phyloP scores from a whole-genome alignment of 2,329 filamentous ascomycete species.

The Ceratocystis alfenasii region DNA sequence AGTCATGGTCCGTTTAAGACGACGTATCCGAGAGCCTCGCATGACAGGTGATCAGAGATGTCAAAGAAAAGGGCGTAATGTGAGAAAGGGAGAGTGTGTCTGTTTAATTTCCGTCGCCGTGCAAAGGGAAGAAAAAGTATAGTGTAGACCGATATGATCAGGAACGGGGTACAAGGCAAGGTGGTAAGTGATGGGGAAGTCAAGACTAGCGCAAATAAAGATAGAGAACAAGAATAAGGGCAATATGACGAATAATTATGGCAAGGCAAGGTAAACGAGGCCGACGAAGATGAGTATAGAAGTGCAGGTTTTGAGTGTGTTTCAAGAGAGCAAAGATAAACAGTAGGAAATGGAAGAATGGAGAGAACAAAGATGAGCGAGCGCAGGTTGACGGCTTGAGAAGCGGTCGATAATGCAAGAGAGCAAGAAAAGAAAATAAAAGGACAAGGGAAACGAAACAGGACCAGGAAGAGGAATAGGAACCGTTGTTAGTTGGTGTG shows the following conservation, averaged over 20 bases:
- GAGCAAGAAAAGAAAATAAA: background rate
- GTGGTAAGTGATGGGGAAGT: background rate
- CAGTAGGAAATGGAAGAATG: background rate
- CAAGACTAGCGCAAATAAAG: background rate
- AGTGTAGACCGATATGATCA: background rate
- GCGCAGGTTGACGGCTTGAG: background rate
- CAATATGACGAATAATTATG: background rate
- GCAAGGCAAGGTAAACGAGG: background rate
- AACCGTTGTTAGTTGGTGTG: background rate
- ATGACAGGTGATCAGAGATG: slow-evolving; percentile 16
- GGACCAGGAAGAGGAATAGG: background rate
- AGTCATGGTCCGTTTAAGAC: slow-evolving; percentile 15
- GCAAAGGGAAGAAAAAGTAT: background rate
- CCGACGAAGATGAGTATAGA: background rate
- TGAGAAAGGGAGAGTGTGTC: background rate
- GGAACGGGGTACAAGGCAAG: background rate
- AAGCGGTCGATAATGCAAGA: background rate
- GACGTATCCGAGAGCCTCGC: slow-evolving; percentile 18
- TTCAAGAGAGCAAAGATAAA: background rate
- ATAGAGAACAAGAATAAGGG: background rate
- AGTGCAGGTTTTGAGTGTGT: background rate
- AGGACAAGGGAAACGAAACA: slow-evolving; percentile 10
- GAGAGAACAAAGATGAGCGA: background rate
- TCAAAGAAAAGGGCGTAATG: slow-evolving; percentile 12
- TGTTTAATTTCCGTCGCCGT: background rate